phyloP scores from a whole-genome alignment of 495 filamentous ascomycete species.

The Achaetomiella virescens region DNA sequence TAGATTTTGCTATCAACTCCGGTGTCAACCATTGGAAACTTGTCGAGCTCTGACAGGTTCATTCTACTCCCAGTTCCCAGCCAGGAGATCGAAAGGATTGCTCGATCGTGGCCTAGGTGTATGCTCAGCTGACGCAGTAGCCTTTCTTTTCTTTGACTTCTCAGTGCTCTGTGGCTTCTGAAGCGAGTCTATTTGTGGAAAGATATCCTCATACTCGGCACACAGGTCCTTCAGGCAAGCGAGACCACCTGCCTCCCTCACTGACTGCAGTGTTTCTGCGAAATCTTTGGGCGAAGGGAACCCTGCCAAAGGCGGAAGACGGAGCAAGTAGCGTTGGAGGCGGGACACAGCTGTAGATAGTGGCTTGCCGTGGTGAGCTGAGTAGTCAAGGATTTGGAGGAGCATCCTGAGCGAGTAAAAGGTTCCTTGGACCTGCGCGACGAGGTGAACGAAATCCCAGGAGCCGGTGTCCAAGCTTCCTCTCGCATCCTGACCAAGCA shows the following conservation, averaged over 20 bases:
- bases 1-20: too few relatives aligned
- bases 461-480: conserved; percentile 22
- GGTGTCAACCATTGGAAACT: too few relatives aligned
- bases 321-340: neutral
- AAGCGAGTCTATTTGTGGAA: conserved; percentile 14
- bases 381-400: conserved; percentile 46
- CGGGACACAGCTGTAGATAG: neutral
- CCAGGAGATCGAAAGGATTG: conserved; percentile 17
- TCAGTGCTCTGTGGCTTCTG: neutral
- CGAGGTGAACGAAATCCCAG: conserved; percentile 60
- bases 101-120: neutral
- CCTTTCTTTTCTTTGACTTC: conserved; percentile 18
- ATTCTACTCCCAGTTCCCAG: neutral
- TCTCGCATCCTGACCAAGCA: conserved; percentile 19
- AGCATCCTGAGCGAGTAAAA: conserved; percentile 63
- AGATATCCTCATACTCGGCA: conserved; percentile 10
- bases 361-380: neutral
- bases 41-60: too few relatives aligned
- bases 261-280: conserved; percentile 7
- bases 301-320: conserved; percentile 16
- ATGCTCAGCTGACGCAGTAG: neutral
- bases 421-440: conserved; percentile 56
- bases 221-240: conserved; percentile 12
- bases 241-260: conserved; percentile 13
- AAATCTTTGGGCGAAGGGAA: conserved; percentile 20